These are phyloP conservation scores for Aspergillus thermomutatus DNA, from an alignment of 2,329 filamentous ascomycete species.

Conservation along the genomic window DNA sequence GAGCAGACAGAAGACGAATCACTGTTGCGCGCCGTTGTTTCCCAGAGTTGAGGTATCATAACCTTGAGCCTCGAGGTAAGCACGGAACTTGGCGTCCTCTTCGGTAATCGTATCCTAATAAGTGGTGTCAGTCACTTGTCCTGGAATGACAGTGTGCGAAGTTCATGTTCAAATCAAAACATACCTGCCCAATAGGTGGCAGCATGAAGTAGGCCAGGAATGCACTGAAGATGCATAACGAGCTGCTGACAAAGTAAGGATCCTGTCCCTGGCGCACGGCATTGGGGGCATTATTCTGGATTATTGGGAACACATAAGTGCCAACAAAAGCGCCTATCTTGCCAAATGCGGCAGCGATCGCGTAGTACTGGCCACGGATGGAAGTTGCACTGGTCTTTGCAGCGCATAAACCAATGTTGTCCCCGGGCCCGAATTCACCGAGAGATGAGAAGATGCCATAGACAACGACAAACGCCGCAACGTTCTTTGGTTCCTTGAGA, in stretches of 20 bases:
- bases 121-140: slow-evolving; percentile 28
- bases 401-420: slow-evolving; percentile 85
- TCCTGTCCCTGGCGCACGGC: slow-evolving; percentile 67
- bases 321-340: slow-evolving; percentile 71
- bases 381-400: slow-evolving; percentile 86
- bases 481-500: slow-evolving; percentile 63
- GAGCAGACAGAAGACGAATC: background rate
- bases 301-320: slow-evolving; percentile 75
- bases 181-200: slow-evolving; percentile 65
- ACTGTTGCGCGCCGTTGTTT: slow-evolving; percentile 15
- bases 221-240: slow-evolving; percentile 73
- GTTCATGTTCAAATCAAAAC: background rate
- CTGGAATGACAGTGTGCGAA: no score
- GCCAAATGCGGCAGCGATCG: slow-evolving; percentile 45
- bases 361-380: slow-evolving; percentile 74
- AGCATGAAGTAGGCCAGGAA: slow-evolving; percentile 63
- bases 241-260: slow-evolving; percentile 82
- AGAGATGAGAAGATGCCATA: slow-evolving; percentile 75
- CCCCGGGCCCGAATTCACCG: slow-evolving; percentile 79
- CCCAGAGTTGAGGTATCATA: slow-evolving; percentile 68
- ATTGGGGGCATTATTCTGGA: slow-evolving; percentile 56
- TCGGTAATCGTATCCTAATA: slow-evolving; percentile 71
- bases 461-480: slow-evolving; percentile 73
- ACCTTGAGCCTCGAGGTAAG: slow-evolving; percentile 68
- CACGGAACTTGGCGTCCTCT: slow-evolving; percentile 74